Evolutionary conservation across 1,139 yeast genomes (phyloP).

Genomic region (Saccharomycopsis hybrid): DNA sequence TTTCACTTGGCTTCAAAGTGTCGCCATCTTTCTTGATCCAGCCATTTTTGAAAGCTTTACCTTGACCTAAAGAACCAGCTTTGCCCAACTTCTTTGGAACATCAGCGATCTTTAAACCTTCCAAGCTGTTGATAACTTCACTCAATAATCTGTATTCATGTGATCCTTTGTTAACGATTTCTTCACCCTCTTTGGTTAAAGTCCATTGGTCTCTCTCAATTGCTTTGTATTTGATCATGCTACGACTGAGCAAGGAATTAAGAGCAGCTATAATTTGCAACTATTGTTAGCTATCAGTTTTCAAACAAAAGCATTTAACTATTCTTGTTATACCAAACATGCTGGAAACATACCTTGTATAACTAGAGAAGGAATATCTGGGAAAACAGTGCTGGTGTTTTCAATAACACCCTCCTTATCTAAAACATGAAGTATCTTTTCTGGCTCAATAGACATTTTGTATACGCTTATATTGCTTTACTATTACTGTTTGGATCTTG

Average conservation of each 20-base stretch:
- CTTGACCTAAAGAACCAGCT: constrained; percentile 89
- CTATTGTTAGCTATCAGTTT: constrained; percentile 8
- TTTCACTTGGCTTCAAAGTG: constrained; percentile 49
- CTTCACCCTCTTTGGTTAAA: constrained; percentile 76
- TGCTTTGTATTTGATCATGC: constrained; percentile 69
- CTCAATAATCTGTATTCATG: constrained; percentile 81
- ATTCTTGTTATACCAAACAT: neutral
- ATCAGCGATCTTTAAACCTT: constrained; percentile 76
- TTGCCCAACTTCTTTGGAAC: constrained; percentile 73
- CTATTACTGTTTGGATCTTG: too few species aligned
- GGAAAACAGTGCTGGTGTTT: constrained; percentile 57
- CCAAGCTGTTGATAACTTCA: constrained; percentile 68
- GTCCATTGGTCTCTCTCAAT: constrained; percentile 73
- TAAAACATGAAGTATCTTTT: constrained; percentile 49
- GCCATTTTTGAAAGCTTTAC: constrained; percentile 96
- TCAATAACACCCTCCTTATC: constrained; percentile 53
- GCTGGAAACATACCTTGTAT: constrained; percentile 33
- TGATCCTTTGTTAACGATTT: constrained; percentile 72
- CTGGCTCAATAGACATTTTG: constrained; percentile 20
- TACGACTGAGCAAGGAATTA: constrained; percentile 78
- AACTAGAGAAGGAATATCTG: constrained; percentile 44
- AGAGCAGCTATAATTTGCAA: constrained; percentile 47
- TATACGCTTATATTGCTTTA: too few species aligned
- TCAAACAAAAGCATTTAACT: neutral
- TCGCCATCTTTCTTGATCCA: constrained; percentile 92